Evolutionary conservation across 805 yeast genomes (phyloP).

Genomic region (Suhomyces emberorum): DNA sequence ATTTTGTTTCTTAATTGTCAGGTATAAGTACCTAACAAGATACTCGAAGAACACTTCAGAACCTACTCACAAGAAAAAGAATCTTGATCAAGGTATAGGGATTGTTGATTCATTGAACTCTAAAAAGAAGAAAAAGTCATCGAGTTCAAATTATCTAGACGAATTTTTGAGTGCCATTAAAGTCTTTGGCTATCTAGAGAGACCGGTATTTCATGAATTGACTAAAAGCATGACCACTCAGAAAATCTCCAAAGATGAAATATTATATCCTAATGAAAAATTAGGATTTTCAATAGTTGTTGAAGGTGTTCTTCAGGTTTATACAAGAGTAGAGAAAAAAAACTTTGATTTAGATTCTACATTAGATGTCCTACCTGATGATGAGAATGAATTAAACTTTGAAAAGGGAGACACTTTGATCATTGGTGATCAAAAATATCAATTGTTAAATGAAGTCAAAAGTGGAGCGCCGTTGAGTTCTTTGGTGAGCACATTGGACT

Average conservation of each 20-base stretch:
- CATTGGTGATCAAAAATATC: conserved; percentile 62
- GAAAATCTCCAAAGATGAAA: conserved; percentile 72
- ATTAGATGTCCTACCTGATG: not conserved
- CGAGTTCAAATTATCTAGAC: conserved; percentile 70
- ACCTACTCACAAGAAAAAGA: conserved; percentile 29
- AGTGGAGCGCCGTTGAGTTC: conserved; percentile 85
- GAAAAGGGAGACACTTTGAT: conserved; percentile 41
- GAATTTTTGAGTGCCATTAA: conserved; percentile 89
- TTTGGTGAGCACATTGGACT: conserved; percentile 69
- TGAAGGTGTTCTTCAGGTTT: conserved; percentile 84
- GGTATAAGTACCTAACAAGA: conserved; percentile 61
- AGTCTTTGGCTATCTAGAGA: conserved; percentile 89
- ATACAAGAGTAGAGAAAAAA: conserved; percentile 43
- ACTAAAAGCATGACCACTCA: conserved; percentile 91
- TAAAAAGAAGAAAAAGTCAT: conserved; percentile 17
- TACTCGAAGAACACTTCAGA: conserved; percentile 51
- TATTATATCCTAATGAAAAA: conserved; percentile 66
- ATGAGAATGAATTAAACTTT: conserved; percentile 20
- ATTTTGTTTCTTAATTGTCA: conserved; percentile 44
- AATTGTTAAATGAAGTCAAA: conserved; percentile 73
- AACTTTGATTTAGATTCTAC: not conserved
- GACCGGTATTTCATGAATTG: conserved; percentile 86
- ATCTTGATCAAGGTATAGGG: conserved; percentile 26
- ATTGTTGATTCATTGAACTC: not conserved
- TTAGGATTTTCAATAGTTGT: conserved; percentile 90